A percentile compares a stretch with the other conserved stretches of the same genome.
Evolutionary conservation across 2,329 filamentous ascomycete species (phyloP).

Genomic region (Cladosporium colombiae): DNA sequence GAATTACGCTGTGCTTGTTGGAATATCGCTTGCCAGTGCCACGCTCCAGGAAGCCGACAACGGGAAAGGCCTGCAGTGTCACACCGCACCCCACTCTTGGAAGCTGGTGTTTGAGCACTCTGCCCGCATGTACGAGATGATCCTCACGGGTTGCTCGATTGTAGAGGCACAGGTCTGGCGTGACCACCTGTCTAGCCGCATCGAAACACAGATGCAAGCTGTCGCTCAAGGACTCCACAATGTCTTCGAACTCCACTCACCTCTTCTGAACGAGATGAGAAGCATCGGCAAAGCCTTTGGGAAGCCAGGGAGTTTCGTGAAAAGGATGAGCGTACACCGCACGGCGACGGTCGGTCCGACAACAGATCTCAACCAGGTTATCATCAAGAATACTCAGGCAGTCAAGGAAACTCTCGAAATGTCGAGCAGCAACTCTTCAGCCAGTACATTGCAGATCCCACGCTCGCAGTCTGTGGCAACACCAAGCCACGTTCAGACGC

Average conservation of each 20-base stretch:
- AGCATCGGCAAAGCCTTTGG: constrained; percentile 75
- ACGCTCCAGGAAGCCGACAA: constrained; percentile 74
- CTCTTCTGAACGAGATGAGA: constrained; percentile 69
- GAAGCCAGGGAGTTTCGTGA: constrained; percentile 64
- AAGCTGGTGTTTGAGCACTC: constrained; percentile 82
- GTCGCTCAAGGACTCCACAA: constrained; percentile 51
- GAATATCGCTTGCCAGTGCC: constrained; percentile 66
- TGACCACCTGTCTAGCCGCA: constrained; percentile 60
- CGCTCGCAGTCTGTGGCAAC: constrained; percentile 78
- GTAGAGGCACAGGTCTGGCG: constrained; percentile 82
- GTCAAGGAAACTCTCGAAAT: constrained; percentile 56
- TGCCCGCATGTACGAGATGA: constrained; percentile 76
- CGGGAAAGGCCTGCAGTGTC: constrained; percentile 78
- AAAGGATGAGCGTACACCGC: constrained; percentile 75
- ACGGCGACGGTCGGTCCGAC: constrained; percentile 72
- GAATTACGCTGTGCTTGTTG: constrained; percentile 72
- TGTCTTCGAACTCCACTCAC: constrained; percentile 58
- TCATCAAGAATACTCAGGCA: constrained; percentile 81
- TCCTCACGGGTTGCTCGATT: constrained; percentile 81
- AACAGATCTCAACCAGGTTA: constrained; percentile 70
- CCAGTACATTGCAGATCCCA: constrained; percentile 60
- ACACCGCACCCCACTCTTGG: constrained; percentile 85
- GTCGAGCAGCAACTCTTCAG: constrained; percentile 40
- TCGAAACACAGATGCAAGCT: constrained; percentile 53
- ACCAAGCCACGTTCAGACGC: constrained; percentile 66